phyloP scores from a whole-genome alignment of 2,329 filamentous ascomycete genomes.

The Exophiala bonariae region DNA sequence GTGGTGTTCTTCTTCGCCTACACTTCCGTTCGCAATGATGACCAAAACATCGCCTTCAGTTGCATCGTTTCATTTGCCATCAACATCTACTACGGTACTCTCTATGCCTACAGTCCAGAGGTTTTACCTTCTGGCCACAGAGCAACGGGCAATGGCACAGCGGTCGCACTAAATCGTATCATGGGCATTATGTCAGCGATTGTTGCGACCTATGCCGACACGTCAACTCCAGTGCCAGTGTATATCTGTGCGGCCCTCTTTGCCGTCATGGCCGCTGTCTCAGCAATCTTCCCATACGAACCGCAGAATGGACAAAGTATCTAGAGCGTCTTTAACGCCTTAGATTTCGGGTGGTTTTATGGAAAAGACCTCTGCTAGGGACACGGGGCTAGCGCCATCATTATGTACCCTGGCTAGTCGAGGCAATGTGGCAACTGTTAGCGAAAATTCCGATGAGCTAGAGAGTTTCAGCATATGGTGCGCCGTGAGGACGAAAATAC shows the following conservation, averaged over 20 bases:
- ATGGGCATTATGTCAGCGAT: conserved; percentile 73
- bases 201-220: conserved; percentile 16
- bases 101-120: conserved; percentile 62
- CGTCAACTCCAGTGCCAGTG: conserved; percentile 33
- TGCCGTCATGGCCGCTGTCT: conserved; percentile 28
- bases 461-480: too few relatives aligned
- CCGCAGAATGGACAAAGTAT: not conserved
- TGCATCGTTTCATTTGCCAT: conserved; percentile 67
- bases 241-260: conserved; percentile 36
- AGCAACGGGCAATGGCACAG: conserved; percentile 71
- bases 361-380: too few relatives aligned
- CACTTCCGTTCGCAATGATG: conserved; percentile 62
- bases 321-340: too few relatives aligned
- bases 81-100: conserved; percentile 70
- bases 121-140: conserved; percentile 62
- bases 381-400: too few relatives aligned
- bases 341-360: too few relatives aligned
- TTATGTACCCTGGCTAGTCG: too few relatives aligned
- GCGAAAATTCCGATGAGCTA: too few relatives aligned
- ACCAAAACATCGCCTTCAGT: conserved; percentile 66
- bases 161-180: conserved; percentile 67
- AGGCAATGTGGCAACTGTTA: too few relatives aligned
- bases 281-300: conserved; percentile 12
- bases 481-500: too few relatives aligned
- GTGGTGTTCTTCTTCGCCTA: conserved; percentile 73